Conservation (phyloP, 257 asterid genomes). For the Plantago ovata region DNA sequence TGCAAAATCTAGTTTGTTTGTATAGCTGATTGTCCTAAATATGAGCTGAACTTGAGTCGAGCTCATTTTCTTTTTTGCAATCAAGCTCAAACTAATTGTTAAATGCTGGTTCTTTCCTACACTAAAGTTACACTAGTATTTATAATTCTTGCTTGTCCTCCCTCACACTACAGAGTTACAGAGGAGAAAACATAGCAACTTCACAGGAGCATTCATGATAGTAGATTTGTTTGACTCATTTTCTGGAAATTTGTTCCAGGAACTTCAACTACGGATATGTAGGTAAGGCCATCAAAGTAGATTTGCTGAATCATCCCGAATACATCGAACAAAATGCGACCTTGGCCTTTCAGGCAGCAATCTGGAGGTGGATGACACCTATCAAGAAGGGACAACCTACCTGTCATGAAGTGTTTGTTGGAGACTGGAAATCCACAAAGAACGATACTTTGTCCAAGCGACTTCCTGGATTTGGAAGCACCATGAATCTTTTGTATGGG, state of each 20-base stretch:
- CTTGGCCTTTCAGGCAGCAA: constrained; percentile 80
- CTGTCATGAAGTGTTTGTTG: constrained; percentile 66
- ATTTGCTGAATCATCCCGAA: constrained; percentile 83
- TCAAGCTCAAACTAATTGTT: no score
- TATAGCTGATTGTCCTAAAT: no score
- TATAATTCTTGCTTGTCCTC: no score
- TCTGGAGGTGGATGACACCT: constrained; percentile 80
- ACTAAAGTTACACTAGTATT: no score
- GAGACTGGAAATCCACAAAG: constrained; percentile 80
- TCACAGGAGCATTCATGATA: no score
- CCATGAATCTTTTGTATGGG: constrained; percentile 81
- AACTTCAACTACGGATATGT: constrained; percentile 60
- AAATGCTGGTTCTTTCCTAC: no score
- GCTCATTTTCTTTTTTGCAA: no score
- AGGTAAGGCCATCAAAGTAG: constrained; percentile 66
- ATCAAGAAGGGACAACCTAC: constrained; percentile 71
- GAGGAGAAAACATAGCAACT: background rate
- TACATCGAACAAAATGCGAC: constrained; percentile 91
- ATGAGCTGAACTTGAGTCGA: no score
- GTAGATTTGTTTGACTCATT: background rate
- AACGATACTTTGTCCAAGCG: constrained; percentile 76
- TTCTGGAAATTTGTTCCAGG: constrained; percentile 36
- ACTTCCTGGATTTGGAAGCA: constrained; percentile 71
- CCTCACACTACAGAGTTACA: background rate
- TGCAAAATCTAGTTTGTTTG: no score